These are phyloP conservation scores for Suillus sp. DNA, from an alignment of 768 basidiomycete genomes.

Conservation along the genomic window DNA sequence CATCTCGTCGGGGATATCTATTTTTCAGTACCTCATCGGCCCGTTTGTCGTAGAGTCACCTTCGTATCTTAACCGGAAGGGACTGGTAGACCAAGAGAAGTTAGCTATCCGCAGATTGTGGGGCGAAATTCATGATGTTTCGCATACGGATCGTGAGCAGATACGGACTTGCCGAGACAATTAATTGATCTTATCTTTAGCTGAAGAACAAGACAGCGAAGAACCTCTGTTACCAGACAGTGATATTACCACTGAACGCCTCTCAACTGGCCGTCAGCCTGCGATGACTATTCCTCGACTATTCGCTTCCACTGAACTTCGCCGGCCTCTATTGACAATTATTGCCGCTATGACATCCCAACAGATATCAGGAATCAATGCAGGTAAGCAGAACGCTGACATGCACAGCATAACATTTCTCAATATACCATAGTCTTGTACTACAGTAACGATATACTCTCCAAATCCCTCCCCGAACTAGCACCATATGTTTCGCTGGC, in stretches of 20 bases:
- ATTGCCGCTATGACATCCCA: slow-evolving; percentile 75
- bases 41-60: slow-evolving; percentile 69
- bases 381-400: slow-evolving; percentile 43
- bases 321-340: slow-evolving; percentile 64
- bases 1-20: slow-evolving; percentile 57
- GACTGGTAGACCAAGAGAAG: slow-evolving; percentile 52
- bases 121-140: slow-evolving; percentile 40
- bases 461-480: slow-evolving; percentile 73
- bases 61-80: slow-evolving; percentile 57
- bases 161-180: neutral
- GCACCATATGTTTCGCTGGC: slow-evolving; percentile 84
- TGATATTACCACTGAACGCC: slow-evolving; percentile 20
- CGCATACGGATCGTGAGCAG: slow-evolving; percentile 29
- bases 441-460: slow-evolving; percentile 88
- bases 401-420: neutral
- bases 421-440: slow-evolving; percentile 63
- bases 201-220: slow-evolving; percentile 28
- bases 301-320: slow-evolving; percentile 52
- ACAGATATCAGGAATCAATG: slow-evolving; percentile 83
- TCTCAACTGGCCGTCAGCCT: slow-evolving; percentile 27
- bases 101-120: slow-evolving; percentile 52
- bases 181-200: slow-evolving; percentile 11
- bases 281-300: slow-evolving; percentile 56
- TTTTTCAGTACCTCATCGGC: slow-evolving; percentile 58
- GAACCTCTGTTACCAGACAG: slow-evolving; percentile 30